Conservation (phyloP, 495 filamentous ascomycete genomes). For the Aspergillus mulundensis region DNA sequence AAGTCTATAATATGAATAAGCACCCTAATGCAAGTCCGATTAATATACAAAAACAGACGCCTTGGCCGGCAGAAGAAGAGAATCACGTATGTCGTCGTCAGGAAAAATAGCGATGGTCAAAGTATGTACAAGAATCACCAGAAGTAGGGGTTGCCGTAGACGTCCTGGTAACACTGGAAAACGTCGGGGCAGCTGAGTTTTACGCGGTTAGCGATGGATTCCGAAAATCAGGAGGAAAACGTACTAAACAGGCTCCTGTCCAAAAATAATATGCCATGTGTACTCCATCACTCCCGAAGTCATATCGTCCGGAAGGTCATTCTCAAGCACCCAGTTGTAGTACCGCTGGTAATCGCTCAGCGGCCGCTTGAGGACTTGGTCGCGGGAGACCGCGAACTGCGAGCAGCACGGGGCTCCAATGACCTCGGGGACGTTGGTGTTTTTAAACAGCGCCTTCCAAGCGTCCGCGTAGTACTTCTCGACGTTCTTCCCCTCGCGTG, state of each 20-base stretch:
- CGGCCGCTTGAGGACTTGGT: conserved; percentile 46
- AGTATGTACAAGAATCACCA: conserved; percentile 21
- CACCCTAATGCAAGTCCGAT: conserved; percentile 4
- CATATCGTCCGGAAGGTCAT: conserved; percentile 41
- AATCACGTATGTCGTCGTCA: conserved; percentile 15
- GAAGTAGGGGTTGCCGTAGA: conserved; percentile 36
- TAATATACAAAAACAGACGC: conserved; percentile 7
- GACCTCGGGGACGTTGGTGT: conserved; percentile 40
- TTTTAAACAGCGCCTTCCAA: conserved; percentile 42
- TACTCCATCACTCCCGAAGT: conserved; percentile 50
- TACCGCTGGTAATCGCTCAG: conserved; percentile 52
- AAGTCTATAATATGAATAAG: background rate
- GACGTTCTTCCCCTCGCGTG: conserved; percentile 50
- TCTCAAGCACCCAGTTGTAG: conserved; percentile 56
- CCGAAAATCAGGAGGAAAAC: conserved; percentile 5
- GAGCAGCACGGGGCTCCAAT: conserved; percentile 60
- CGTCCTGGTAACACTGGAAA: conserved; percentile 44
- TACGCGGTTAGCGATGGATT: background rate
- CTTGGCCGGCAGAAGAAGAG: conserved; percentile 1
- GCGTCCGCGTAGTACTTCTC: conserved; percentile 39
- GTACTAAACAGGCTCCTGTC: conserved; percentile 47
- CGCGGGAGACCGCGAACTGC: conserved; percentile 63
- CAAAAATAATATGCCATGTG: conserved; percentile 55
- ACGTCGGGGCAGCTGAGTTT: conserved; percentile 42
- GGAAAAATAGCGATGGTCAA: conserved; percentile 3